phyloP scores from a whole-genome alignment of 2,329 filamentous ascomycete genomes.

The Cladosporium cucumerinum region DNA sequence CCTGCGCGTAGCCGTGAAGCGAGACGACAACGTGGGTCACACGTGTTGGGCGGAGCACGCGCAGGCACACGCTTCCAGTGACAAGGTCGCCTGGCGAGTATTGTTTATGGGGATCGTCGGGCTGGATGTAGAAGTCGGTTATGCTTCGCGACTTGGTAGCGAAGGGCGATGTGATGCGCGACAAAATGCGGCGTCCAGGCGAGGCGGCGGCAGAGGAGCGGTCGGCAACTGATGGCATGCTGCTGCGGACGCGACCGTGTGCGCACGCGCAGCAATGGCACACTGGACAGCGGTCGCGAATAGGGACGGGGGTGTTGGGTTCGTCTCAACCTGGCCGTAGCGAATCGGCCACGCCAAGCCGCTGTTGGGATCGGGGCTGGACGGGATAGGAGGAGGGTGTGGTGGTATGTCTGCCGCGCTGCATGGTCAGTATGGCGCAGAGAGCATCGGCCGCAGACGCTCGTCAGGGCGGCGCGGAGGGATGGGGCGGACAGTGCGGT shows the following conservation, averaged over 20 bases:
- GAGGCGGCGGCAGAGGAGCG: slow-evolving; percentile 16
- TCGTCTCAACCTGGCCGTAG: slow-evolving; percentile 9
- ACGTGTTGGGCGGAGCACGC: slow-evolving; percentile 68
- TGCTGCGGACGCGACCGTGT: slow-evolving; percentile 13
- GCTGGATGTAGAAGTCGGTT: slow-evolving; percentile 73
- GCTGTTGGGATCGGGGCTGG: slow-evolving; percentile 4
- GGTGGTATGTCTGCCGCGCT: slow-evolving; percentile 2
- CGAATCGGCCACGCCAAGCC: slow-evolving; percentile 14
- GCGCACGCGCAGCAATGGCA: slow-evolving; percentile 11
- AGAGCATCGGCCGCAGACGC: slow-evolving; percentile 4
- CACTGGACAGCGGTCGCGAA: background rate
- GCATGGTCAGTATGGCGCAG: slow-evolving; percentile 14
- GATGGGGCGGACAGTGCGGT: background rate
- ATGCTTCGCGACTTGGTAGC: slow-evolving; percentile 60
- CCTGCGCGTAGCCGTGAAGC: slow-evolving; percentile 74
- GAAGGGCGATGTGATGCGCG: slow-evolving; percentile 56
- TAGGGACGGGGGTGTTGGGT: background rate
- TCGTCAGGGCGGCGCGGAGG: slow-evolving; percentile 3
- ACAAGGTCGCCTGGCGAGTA: slow-evolving; percentile 74
- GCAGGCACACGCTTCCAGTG: slow-evolving; percentile 68
- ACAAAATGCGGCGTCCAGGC: slow-evolving; percentile 42
- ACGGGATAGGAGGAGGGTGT: slow-evolving; percentile 3
- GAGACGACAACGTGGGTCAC: slow-evolving; percentile 78
- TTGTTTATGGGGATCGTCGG: slow-evolving; percentile 72
- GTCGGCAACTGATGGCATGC: slow-evolving; percentile 18